Conservation (phyloP, 2,329 filamentous ascomycete species). For the Aspergillus tanneri region DNA sequence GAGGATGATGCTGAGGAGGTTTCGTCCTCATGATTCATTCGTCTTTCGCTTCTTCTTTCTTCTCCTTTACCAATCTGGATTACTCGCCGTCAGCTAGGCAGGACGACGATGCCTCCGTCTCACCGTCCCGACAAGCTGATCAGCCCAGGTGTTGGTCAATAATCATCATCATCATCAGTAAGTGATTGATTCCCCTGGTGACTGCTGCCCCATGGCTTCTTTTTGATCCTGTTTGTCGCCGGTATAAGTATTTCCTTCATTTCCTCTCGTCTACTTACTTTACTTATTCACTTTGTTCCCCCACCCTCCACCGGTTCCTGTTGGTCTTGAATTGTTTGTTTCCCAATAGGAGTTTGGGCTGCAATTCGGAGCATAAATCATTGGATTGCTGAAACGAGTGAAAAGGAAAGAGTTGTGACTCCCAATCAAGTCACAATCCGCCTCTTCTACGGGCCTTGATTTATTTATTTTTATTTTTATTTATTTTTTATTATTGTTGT, state of each 20-base stretch:
- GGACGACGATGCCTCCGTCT: too few relatives aligned
- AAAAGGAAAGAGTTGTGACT: neutral
- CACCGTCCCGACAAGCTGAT: neutral
- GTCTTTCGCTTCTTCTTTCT: neutral
- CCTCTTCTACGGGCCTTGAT: neutral
- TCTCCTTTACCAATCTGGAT: neutral
- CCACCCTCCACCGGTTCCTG: conserved; percentile 1
- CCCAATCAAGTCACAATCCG: neutral
- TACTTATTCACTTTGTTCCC: conserved; percentile 8
- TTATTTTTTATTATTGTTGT: neutral
- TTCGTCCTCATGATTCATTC: too few relatives aligned
- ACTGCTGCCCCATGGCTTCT: too few relatives aligned
- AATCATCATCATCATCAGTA: too few relatives aligned
- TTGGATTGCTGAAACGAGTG: conserved; percentile 3
- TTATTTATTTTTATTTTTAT: neutral
- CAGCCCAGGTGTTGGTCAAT: neutral
- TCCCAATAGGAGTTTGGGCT: conserved; percentile 12
- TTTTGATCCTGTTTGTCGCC: neutral
- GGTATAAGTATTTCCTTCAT: neutral
- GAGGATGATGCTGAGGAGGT: too few relatives aligned
- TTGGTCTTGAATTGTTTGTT: conserved; percentile 6
- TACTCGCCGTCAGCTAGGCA: too few relatives aligned
- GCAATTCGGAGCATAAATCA: conserved; percentile 12
- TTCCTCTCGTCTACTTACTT: neutral
- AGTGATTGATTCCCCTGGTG: too few relatives aligned